Evolutionary conservation across 805 yeast genomes (phyloP), one percentile per base, ranked within the genome.

Genomic region (Maudiozyma barnettii): DNA sequence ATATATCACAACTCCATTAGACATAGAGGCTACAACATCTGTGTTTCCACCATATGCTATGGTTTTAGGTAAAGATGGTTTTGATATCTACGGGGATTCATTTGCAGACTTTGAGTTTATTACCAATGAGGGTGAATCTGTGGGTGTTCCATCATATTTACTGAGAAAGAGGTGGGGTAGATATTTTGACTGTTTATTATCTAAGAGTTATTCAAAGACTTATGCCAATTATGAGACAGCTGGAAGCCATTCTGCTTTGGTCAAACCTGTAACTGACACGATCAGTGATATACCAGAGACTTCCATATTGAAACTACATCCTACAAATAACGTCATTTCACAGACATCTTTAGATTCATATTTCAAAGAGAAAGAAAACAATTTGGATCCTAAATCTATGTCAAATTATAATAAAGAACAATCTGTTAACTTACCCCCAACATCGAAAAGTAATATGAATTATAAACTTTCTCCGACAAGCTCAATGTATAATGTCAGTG

Each of bases 11-110:
- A 91, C 91, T 1, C 78, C 80, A 26, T 69, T 78, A 7, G 81
- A 79, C 49, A 74, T 81, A 54, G 77, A 84, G 22, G 79, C 84
- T 1, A 76, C 82, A 37, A 67, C 80, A 41, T 79, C 89, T 1
- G 83, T 82, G 0, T 81, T 84, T 54, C 87, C 90, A 2, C 80
- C 87, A 1, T 78, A 82, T 46, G 89, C 93, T 0, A 81, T 84
- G 49, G 84, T 90, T 0, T 65, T 85, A 39, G 93, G 93, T 3
- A 75, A 86, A 55, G 82, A 78, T 59, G 85, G 88, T 0, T 74
- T 82, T 57, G 87, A 81, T 55, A 68, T 85, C 42, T 81, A 72
- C 60, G 83, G 84, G 0, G 73, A 73, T 29, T 68, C 79, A 7
- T 64, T 84, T 6, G 74, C 88, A 0, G 93, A 85, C 64, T 79